These are phyloP conservation scores for Saccharomycopsis sp. DNA, from an alignment of 805 yeast species.

Conservation along the genomic window DNA sequence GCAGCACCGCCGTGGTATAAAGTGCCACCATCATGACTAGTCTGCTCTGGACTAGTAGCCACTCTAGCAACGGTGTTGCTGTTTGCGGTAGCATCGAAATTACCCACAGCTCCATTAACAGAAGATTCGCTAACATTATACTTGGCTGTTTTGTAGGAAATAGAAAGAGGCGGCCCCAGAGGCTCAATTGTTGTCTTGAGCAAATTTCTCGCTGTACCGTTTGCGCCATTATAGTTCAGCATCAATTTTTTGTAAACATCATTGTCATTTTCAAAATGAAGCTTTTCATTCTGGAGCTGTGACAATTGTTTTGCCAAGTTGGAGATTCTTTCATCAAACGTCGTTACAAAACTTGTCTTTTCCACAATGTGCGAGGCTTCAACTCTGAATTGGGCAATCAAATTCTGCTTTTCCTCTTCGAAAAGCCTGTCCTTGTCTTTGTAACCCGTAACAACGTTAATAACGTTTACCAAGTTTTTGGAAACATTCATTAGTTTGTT, in stretches of 20 bases:
- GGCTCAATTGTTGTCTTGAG: too few species aligned
- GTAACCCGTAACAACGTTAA: constrained; percentile 2
- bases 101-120: too few species aligned
- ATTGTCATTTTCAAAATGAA: constrained; percentile 19
- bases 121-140: too few species aligned
- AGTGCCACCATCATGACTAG: too few species aligned
- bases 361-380: constrained; percentile 13
- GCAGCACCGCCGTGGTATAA: too few species aligned
- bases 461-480: constrained; percentile 17
- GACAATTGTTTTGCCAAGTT: constrained; percentile 11
- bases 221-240: too few species aligned
- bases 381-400: constrained; percentile 15
- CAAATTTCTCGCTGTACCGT: too few species aligned
- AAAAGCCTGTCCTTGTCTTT: constrained; percentile 5
- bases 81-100: too few species aligned
- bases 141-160: too few species aligned
- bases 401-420: constrained; percentile 8
- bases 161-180: too few species aligned
- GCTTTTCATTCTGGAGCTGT: constrained; percentile 13
- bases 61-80: too few species aligned
- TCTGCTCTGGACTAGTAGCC: too few species aligned
- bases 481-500: constrained; percentile 8
- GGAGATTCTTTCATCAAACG: constrained; percentile 8
- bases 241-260: constrained; percentile 15
- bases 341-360: constrained; percentile 17